A percentile compares a stretch with the other conserved stretches of the same genome.
Evolutionary conservation across 2,329 filamentous ascomycete species (phyloP).

Genomic region (Fusarium sp.): DNA sequence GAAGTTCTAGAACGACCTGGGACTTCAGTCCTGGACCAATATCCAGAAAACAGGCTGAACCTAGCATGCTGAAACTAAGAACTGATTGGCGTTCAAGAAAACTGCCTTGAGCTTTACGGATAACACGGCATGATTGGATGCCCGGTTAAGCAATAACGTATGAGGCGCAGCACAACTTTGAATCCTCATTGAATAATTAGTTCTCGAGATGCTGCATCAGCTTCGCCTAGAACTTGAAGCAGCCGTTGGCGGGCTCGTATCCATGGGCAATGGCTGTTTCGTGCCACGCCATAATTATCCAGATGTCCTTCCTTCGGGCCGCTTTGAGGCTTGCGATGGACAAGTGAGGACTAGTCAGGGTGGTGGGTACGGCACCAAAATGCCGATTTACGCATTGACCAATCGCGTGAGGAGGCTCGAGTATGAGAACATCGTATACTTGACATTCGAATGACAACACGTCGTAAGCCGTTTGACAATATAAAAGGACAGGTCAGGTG

Average conservation of each 20-base stretch:
- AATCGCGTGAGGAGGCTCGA: not conserved
- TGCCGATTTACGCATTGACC: constrained; percentile 24
- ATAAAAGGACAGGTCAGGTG: constrained; percentile 1
- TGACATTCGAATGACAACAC: not conserved
- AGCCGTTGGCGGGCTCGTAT: not conserved
- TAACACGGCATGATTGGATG: constrained; percentile 1
- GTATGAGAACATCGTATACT: not conserved
- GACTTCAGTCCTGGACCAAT: not conserved
- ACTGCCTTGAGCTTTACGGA: not conserved
- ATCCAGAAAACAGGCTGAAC: not conserved
- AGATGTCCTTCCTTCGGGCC: not conserved
- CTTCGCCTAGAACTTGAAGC: not conserved
- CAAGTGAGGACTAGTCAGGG: not conserved
- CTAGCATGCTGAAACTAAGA: not conserved
- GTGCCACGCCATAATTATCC: not conserved
- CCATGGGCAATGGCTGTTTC: not conserved
- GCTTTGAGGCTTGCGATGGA: not conserved
- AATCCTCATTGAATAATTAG: not conserved
- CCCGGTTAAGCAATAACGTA: not conserved
- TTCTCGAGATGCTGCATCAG: not conserved
- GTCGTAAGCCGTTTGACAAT: not conserved
- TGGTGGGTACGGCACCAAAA: constrained; percentile 9
- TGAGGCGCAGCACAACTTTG: not conserved
- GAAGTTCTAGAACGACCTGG: not conserved
- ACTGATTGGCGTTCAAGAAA: not conserved